A percentile compares a stretch with the other conserved stretches of the same genome.
These are phyloP conservation scores for Apiotrichum domesticum DNA, from an alignment of 1,284 basidiomycete genomes.

Conservation along the genomic window DNA sequence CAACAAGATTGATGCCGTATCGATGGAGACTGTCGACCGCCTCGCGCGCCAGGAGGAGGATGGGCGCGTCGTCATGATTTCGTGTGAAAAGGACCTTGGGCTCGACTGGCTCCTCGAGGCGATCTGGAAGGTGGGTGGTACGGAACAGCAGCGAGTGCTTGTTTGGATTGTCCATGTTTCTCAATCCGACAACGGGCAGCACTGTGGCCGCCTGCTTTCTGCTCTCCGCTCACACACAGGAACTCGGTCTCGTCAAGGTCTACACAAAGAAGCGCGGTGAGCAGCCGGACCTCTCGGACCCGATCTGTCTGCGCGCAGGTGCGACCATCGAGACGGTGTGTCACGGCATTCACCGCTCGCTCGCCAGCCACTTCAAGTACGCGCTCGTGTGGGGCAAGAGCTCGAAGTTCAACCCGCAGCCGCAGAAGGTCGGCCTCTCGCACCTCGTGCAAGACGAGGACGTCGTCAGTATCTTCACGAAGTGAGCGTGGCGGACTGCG, in stretches of 20 bases:
- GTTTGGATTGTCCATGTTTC: not conserved
- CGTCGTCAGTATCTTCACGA: conserved; percentile 54
- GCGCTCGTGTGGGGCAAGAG: conserved; percentile 91
- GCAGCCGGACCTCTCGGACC: conserved; percentile 83
- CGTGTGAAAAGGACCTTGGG: conserved; percentile 85
- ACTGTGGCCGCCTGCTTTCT: too few species aligned
- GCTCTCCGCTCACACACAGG: conserved; percentile 26
- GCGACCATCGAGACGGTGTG: conserved; percentile 93
- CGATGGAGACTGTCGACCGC: conserved; percentile 81
- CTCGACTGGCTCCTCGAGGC: conserved; percentile 80
- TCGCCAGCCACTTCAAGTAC: conserved; percentile 79
- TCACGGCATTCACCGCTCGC: conserved; percentile 81
- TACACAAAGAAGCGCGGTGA: conserved; percentile 97
- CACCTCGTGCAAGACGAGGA: conserved; percentile 91
- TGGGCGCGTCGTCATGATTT: conserved; percentile 72
- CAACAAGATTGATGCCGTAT: conserved; percentile 87
- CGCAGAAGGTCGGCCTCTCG: conserved; percentile 80
- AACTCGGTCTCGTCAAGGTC: conserved; percentile 77
- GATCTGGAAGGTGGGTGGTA: conserved; percentile 63
- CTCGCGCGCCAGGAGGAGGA: conserved; percentile 72
- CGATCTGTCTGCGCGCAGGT: conserved; percentile 85
- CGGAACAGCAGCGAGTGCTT: conserved; percentile 19
- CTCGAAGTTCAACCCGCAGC: conserved; percentile 83
- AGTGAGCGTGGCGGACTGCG: conserved; percentile 20
- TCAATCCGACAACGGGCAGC: too few species aligned